A percentile compares a stretch with the other conserved stretches of the same genome.
These are phyloP conservation scores for Scutellaria barbata DNA, from an alignment of 257 asterid species.

Conservation along the genomic window DNA sequence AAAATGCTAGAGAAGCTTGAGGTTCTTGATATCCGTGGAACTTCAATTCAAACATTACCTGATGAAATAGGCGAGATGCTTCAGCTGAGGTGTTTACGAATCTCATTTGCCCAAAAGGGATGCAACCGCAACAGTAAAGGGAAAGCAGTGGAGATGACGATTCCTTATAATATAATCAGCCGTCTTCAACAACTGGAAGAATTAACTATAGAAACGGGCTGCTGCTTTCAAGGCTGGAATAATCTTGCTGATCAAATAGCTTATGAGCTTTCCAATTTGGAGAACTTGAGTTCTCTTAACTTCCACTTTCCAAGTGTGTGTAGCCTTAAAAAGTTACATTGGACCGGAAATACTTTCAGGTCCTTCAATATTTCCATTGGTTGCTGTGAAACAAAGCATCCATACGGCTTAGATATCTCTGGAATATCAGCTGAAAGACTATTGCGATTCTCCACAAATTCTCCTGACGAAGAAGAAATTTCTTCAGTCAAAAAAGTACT, in stretches of 20 bases:
- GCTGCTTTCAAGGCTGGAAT: constrained; percentile 11
- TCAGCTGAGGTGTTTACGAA: constrained; percentile 31
- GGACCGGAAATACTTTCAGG: constrained; percentile 22
- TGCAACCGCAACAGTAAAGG: neutral
- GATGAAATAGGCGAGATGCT: constrained; percentile 6
- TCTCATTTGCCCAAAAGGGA: constrained; percentile 9
- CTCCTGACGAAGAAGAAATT: neutral
- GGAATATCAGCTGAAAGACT: constrained; percentile 6
- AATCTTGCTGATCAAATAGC: neutral
- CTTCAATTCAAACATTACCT: constrained; percentile 17
- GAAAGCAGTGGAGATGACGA: neutral
- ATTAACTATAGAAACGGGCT: constrained; percentile 21
- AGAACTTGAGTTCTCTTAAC: constrained; percentile 28
- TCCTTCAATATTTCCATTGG: constrained; percentile 34
- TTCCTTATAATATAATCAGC: constrained; percentile 2
- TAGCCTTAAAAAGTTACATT: neutral
- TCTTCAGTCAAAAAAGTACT: constrained; percentile 19
- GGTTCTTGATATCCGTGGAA: constrained; percentile 36
- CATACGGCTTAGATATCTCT: constrained; percentile 14
- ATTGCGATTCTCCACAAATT: constrained; percentile 14
- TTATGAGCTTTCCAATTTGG: neutral
- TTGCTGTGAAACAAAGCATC: constrained; percentile 4
- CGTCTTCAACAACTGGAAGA: constrained; percentile 31
- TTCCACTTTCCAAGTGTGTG: constrained; percentile 33
- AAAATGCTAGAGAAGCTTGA: constrained; percentile 18